phyloP scores from a whole-genome alignment of 176 grass and related monocot genomes.

The Phyllostachys edulis region DNA sequence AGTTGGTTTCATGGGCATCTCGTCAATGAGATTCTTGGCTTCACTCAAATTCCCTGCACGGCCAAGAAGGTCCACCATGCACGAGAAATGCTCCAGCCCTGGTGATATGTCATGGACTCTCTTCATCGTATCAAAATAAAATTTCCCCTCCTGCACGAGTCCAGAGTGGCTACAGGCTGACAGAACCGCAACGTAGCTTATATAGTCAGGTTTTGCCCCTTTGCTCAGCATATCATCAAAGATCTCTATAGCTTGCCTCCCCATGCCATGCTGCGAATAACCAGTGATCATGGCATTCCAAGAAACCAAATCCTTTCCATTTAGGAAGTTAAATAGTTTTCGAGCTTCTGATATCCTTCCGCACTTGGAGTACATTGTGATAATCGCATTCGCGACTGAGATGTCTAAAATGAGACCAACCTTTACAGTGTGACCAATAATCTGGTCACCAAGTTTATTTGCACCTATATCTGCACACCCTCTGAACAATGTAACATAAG shows the following conservation, averaged over 20 bases:
- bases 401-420: conserved; percentile 62
- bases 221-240: conserved; percentile 68
- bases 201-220: conserved; percentile 75
- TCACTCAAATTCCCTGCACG: conserved; percentile 66
- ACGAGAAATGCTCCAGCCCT: conserved; percentile 84
- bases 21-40: conserved; percentile 71
- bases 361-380: conserved; percentile 93
- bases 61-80: conserved; percentile 95
- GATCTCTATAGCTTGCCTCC: conserved; percentile 68
- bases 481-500: conserved; percentile 76
- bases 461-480: conserved; percentile 78
- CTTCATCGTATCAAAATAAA: conserved; percentile 83
- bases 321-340: conserved; percentile 63
- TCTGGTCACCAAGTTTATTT: conserved; percentile 79
- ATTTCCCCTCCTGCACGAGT: conserved; percentile 65
- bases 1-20: conserved; percentile 79
- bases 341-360: conserved; percentile 80
- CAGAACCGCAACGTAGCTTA: conserved; percentile 93
- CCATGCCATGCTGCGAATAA: conserved; percentile 92
- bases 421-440: conserved; percentile 65
- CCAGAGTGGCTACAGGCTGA: conserved; percentile 85
- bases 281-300: conserved; percentile 98
- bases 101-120: conserved; percentile 65
- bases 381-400: conserved; percentile 66
- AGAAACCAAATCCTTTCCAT: conserved; percentile 79